These are phyloP conservation scores for Berkeleyomyces basicola DNA, from an alignment of 2,329 filamentous ascomycete species.

Conservation along the genomic window DNA sequence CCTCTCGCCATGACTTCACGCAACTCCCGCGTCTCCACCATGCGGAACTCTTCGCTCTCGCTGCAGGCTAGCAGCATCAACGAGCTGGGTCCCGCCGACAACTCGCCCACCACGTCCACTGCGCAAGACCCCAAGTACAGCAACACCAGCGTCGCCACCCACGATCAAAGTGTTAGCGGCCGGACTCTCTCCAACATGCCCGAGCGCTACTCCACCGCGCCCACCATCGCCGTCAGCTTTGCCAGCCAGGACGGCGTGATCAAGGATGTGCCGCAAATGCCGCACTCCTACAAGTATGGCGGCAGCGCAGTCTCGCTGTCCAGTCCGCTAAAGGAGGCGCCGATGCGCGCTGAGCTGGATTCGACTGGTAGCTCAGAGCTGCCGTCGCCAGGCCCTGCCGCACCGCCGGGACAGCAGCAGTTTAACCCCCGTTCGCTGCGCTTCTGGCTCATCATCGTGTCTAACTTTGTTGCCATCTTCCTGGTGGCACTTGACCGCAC, in stretches of 20 bases:
- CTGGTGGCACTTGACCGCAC: conserved; percentile 40
- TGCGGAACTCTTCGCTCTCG: background rate
- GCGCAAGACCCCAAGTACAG: background rate
- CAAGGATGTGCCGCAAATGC: background rate
- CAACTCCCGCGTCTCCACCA: background rate
- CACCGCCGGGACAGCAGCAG: conserved; percentile 18
- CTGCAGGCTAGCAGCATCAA: background rate
- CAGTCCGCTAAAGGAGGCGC: background rate
- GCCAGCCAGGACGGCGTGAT: background rate
- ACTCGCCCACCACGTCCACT: too few relatives aligned
- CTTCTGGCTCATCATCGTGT: conserved; percentile 39
- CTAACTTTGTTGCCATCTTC: conserved; percentile 38
- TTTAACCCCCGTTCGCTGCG: conserved; percentile 35
- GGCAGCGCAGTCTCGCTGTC: background rate
- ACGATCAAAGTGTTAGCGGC: background rate
- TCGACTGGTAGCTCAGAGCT: conserved; percentile 18
- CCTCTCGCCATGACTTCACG: background rate
- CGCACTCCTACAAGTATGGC: background rate
- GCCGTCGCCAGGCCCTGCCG: background rate
- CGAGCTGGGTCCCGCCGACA: background rate
- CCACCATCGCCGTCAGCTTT: background rate
- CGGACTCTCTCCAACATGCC: background rate
- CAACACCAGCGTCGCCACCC: background rate
- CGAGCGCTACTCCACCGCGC: conserved; percentile 2
- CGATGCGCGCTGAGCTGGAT: background rate